phyloP scores from a whole-genome alignment of 352 stramenopile genomes.

The Phytophthora pisi region DNA sequence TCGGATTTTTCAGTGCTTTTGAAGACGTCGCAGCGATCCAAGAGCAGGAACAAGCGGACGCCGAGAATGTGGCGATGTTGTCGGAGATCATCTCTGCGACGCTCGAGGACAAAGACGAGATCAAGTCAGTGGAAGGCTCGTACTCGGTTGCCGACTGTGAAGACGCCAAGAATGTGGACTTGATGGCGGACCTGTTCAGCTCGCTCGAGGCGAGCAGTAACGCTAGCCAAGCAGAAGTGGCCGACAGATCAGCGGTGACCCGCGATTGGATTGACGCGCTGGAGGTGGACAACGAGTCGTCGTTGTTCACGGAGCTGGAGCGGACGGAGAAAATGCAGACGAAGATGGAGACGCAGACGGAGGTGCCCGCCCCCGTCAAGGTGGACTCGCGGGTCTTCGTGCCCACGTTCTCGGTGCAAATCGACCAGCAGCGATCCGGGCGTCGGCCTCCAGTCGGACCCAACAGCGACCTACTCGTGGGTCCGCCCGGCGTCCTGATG shows the following conservation, averaged over 20 bases:
- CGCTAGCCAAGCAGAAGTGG: slow-evolving; percentile 10
- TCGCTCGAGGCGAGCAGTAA: slow-evolving; percentile 33
- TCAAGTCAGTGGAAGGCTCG: background rate
- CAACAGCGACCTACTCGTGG: slow-evolving; percentile 41
- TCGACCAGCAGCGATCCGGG: slow-evolving; percentile 38
- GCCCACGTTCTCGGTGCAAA: slow-evolving; percentile 55
- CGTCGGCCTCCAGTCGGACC: slow-evolving; percentile 20
- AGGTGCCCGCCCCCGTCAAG: slow-evolving; percentile 13
- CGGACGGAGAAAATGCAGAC: slow-evolving; percentile 11
- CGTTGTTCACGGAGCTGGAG: slow-evolving; percentile 57
- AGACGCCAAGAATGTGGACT: slow-evolving; percentile 52
- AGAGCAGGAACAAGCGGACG: slow-evolving; percentile 15
- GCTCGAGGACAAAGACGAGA: slow-evolving; percentile 31
- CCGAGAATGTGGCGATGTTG: slow-evolving; percentile 38
- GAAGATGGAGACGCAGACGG: slow-evolving; percentile 6
- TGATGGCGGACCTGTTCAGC: slow-evolving; percentile 45
- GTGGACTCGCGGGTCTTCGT: slow-evolving; percentile 65
- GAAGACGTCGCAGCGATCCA: slow-evolving; percentile 6
- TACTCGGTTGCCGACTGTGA: slow-evolving; percentile 18
- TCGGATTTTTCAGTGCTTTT: slow-evolving; percentile 9
- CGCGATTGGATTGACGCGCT: slow-evolving; percentile 59
- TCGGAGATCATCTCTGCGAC: slow-evolving; percentile 33
- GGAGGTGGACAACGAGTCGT: slow-evolving; percentile 55
- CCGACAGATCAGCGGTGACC: slow-evolving; percentile 16
- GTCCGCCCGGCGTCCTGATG: slow-evolving; percentile 46